Base-by-base conservation (phyloP, 148 eudicot genomes). In the Vaccinium macrocarpon region DNA sequence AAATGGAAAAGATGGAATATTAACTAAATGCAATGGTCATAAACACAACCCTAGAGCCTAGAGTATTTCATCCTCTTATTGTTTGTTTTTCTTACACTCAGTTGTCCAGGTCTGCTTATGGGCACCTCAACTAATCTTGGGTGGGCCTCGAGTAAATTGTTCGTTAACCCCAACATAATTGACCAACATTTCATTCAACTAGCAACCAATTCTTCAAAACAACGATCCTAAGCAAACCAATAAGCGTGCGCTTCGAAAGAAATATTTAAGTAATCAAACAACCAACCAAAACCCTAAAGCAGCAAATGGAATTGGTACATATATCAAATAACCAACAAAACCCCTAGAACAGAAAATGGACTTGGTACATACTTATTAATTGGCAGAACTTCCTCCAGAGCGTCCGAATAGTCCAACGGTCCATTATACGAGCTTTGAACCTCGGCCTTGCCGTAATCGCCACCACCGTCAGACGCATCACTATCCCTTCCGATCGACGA, bases 401-500 rank as follows among this genome's bases (percentile, higher is more conserved):
- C 81, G 53, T 88, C 90, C 86, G 91, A 82, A 57, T 77, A 35
- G 51, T 88, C 89, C 82, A 92, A 74, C 12, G 90, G 88, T 8
- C 95, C 89, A 84, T 90, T 91, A 27, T 42, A 88, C 64, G 81
- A 32, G 78, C 95, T 92, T 87, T 91, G 90, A 56, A 89, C 91
- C 89, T 92, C 95, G 7, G 75, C 78, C 0, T 91, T 90, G 10
- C 81, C 94, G 46, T 84, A 76, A 19, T 83, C 88, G 3, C 80
- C 90, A 13, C 82, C 92, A 51, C 82, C 88, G 56, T 61, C 86
- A 5, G 56, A 61, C 80, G 84, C 78, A 66, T 91, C 93, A 76
- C 93, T 92, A 53, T 92, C 86, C 80, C 84, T 89, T 53, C 93
- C 95, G 68, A 93, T 93, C 75, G 93, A 91, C 42, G 92, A 89